Evolutionary conservation across 495 filamentous ascomycete species (phyloP), one percentile per base, ranked within the genome.

Genomic region (Aspergillus campestris): DNA sequence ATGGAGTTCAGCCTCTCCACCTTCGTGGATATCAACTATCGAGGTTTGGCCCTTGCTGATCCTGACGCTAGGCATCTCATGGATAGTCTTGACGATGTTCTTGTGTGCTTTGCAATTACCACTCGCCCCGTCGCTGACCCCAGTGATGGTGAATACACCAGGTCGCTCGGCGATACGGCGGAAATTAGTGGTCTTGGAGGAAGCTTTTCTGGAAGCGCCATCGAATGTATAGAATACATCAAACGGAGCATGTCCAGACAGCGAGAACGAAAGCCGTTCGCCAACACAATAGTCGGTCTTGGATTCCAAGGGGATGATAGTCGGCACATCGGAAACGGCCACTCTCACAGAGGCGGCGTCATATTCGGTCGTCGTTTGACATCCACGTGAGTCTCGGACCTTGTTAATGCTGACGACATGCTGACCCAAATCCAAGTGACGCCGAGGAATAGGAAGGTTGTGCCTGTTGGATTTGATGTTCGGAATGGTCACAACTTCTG

Each of bases 1-100:
- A 34, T 86, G 69, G 45, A 98, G 87, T 60, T 95, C 86, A 11
- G 90, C 87, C 63, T 89, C 84, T 51, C 87, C 85, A 56, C 92
- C 92, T 69, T 97, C 91, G 59, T 96, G 92, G 46, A 98, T 98
- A 56, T 96, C 92, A 28, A 94, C 83, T 36, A 82, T 78, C 8
- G 81, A 79, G 13, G 82, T 76, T 31, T 74, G 75, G 1, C 92
- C 92, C 60, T 86, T 83, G 57, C 82, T 87, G 54, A 98, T 86
- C 48, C 79, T 80, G 31, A 95, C 92, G 50, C 84, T 87, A 5
- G 92, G 92, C 72, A 98, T 83, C 45, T 84, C 80, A 57, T 95
- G 92, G 49, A 98, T 92, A 3, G 78, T 67, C 62, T 89, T 91
- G 30, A 79, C 77, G 28, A 94, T 75, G 35, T 84, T 71, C 31